Percentiles rank a stretch among this genome's conserved stretches.
Conservation (phyloP, 1,139 yeast genomes). For the Kodamaea suecica region DNA sequence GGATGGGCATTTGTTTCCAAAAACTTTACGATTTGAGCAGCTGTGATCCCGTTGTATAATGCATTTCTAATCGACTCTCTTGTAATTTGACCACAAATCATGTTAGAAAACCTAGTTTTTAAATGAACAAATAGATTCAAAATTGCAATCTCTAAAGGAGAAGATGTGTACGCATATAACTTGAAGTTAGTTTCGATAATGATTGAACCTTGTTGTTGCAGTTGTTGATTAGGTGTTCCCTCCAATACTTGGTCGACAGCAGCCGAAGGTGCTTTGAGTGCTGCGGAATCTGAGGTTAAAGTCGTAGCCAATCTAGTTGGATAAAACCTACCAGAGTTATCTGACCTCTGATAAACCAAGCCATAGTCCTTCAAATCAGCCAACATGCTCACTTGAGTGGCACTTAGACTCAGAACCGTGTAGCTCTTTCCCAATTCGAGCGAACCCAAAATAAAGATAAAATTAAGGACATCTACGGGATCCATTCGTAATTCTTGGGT, state of each 20-base stretch:
- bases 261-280: constrained; percentile 64
- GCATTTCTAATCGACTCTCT: constrained; percentile 90
- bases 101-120: constrained; percentile 79
- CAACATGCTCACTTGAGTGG: constrained; percentile 82
- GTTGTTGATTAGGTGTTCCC: constrained; percentile 17
- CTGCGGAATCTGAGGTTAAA: constrained; percentile 77
- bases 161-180: constrained; percentile 88
- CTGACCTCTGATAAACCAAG: constrained; percentile 71
- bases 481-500: constrained; percentile 87
- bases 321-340: constrained; percentile 64
- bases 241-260: constrained; percentile 63
- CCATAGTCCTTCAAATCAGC: constrained; percentile 92
- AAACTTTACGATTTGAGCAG: constrained; percentile 89
- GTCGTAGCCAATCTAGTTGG: constrained; percentile 93
- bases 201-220: constrained; percentile 54
- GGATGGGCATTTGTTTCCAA: constrained; percentile 92
- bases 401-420: constrained; percentile 65
- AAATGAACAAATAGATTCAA: constrained; percentile 83
- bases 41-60: constrained; percentile 82
- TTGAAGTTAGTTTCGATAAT: constrained; percentile 93
- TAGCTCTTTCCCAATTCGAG: constrained; percentile 88
- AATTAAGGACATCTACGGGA: constrained; percentile 92
- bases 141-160: constrained; percentile 93
- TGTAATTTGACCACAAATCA: constrained; percentile 91
- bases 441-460: constrained; percentile 89